A percentile compares a stretch with the other conserved stretches of the same genome.
phyloP scores from a whole-genome alignment of 805 yeast genomes.

The Metschnikowia hibisci region DNA sequence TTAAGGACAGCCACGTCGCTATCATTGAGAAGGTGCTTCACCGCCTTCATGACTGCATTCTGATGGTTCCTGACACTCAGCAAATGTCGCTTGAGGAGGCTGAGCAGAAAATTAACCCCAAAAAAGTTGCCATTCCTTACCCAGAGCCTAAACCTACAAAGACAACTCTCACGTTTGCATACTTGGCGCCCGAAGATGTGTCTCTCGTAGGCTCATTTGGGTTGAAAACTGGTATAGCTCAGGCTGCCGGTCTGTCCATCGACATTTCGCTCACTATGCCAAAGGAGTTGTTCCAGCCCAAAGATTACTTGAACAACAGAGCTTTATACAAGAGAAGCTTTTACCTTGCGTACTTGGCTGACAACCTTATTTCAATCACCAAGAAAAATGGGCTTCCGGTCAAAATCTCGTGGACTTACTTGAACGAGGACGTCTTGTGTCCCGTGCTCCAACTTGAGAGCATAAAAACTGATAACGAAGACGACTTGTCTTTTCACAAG shows the following conservation, averaged over 20 bases:
- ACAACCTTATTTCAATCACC: constrained; percentile 51
- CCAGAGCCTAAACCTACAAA: constrained; percentile 84
- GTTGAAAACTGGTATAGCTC: constrained; percentile 70
- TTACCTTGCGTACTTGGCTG: constrained; percentile 75
- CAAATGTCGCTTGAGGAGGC: constrained; percentile 56
- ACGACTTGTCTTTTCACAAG: constrained; percentile 54
- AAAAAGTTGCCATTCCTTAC: constrained; percentile 69
- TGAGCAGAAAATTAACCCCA: constrained; percentile 47
- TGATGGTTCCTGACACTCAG: constrained; percentile 52
- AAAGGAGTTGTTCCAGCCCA: constrained; percentile 62
- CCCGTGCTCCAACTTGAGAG: constrained; percentile 70
- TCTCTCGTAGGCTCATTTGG: constrained; percentile 89
- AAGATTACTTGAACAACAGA: constrained; percentile 87
- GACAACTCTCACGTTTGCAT: constrained; percentile 68
- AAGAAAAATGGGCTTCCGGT: constrained; percentile 57
- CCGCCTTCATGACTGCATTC: constrained; percentile 63
- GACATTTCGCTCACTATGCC: constrained; percentile 89
- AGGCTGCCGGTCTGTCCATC: constrained; percentile 59
- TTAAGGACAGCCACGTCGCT: constrained; percentile 64
- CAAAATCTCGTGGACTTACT: constrained; percentile 56
- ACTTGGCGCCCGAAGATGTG: constrained; percentile 65
- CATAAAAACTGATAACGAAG: constrained; percentile 43
- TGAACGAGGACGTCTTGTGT: constrained; percentile 72
- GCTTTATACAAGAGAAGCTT: constrained; percentile 87
- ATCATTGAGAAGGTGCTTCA: constrained; percentile 73